Base-by-base conservation (phyloP, 495 filamentous ascomycete species). In the Trichoderma reesei region DNA sequence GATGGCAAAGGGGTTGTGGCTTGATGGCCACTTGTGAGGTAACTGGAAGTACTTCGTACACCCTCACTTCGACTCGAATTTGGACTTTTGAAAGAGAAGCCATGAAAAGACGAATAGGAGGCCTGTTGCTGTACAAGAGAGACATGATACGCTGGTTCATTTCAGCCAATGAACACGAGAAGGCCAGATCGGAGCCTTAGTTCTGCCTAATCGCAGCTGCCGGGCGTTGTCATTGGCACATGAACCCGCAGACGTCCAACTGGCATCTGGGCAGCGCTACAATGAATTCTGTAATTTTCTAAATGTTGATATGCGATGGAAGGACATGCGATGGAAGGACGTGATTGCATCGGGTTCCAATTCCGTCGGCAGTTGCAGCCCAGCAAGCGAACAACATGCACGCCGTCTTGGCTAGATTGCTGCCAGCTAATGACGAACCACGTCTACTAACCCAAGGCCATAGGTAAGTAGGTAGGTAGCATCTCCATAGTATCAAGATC, bases 1-100 rank as follows among this genome's bases (percentile, higher is more conserved):
- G 26, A 34, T 34, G 51, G 51, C 31, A 9, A 56, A 56, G 51
- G 51, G 51, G 51, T 16, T 56, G 51, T 56, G 51, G 51, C 51
- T 56, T 56, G 51, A 56, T 16, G 18, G 51, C 13, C 51, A 56
- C 26, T 5, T 14, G 51, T 56, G 13, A 34, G 38, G 11, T 11
- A 39, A 11, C 38, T 11, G 38, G 26, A 26, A 26, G 26, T 26
- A 26, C 26, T 26, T 26, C 26, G 26, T 26, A 26, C 26, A 26
- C 26, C 26, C 1, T 26, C 26, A 26, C 26, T 26, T 26, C 26
- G 26, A 26, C 26, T 26, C 26, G 26, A 26, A 26, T 0, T 56
- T 56, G 20, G 51, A 26, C 3, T 36, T 56, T 56, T 34, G 20
- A 14, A 14, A 34, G 5, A 10, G 11, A 56, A n/a, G 11, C 51